Evolutionary conservation across 1,284 basidiomycete species (phyloP).

Genomic region (Takashimella tepidaria): DNA sequence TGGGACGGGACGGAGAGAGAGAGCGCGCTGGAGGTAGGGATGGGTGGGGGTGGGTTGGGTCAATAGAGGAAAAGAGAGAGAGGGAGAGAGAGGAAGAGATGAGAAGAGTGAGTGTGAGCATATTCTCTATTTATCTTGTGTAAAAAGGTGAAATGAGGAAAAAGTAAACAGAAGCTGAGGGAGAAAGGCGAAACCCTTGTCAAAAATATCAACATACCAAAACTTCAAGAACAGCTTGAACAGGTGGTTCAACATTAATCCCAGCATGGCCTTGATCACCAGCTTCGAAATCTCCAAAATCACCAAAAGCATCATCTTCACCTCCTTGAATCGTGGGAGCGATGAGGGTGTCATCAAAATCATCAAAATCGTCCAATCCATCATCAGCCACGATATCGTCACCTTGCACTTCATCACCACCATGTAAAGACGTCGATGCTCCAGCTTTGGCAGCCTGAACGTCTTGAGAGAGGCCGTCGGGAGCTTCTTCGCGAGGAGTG

Average conservation of each 20-base stretch:
- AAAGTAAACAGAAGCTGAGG: too few relatives aligned
- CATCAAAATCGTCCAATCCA: slow-evolving; percentile 65
- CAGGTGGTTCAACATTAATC: slow-evolving; percentile 7
- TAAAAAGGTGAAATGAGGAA: too few relatives aligned
- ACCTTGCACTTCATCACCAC: not conserved
- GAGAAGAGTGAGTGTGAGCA: too few relatives aligned
- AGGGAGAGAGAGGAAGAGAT: too few relatives aligned
- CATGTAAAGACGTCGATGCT: not conserved
- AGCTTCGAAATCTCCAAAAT: slow-evolving; percentile 65
- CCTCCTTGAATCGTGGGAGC: slow-evolving; percentile 10
- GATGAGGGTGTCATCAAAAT: slow-evolving; percentile 48
- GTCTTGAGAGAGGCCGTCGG: too few relatives aligned
- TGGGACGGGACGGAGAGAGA: slow-evolving; percentile 62
- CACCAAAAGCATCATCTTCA: slow-evolving; percentile 47
- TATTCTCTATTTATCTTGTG: too few relatives aligned
- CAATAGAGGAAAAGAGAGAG: too few relatives aligned
- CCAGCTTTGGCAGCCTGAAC: not conserved
- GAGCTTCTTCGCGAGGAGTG: too few relatives aligned
- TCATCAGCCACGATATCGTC: slow-evolving; percentile 14
- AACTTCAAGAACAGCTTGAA: too few relatives aligned
- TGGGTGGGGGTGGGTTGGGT: too few relatives aligned
- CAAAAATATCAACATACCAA: too few relatives aligned
- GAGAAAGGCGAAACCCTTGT: too few relatives aligned
- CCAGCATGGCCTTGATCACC: slow-evolving; percentile 48
- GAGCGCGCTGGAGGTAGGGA: slow-evolving; percentile 54